phyloP scores from a whole-genome alignment of 805 yeast species.

The Zygosaccharomyces pseudorouxii region DNA sequence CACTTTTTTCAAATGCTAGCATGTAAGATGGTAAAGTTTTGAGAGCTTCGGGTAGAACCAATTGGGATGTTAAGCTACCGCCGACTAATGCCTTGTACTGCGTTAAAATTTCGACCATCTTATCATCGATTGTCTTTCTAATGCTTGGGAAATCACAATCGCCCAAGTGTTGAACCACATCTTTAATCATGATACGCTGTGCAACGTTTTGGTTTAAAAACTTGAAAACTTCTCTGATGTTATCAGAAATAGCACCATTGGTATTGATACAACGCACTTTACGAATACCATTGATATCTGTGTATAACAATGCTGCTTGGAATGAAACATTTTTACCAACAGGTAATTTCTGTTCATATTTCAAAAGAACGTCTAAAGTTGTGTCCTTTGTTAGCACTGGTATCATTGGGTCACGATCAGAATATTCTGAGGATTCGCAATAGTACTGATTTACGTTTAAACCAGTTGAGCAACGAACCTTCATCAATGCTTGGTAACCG shows the following conservation, averaged over 20 bases:
- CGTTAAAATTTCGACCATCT: slow-evolving; percentile 52
- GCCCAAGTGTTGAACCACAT: slow-evolving; percentile 40
- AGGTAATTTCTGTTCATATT: slow-evolving; percentile 65
- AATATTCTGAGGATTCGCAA: slow-evolving; percentile 48
- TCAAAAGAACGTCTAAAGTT: slow-evolving; percentile 63
- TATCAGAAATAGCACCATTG: slow-evolving; percentile 74
- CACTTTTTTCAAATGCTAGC: slow-evolving; percentile 64
- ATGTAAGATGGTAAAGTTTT: slow-evolving; percentile 63
- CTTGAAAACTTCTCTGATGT: slow-evolving; percentile 66
- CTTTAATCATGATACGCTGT: slow-evolving; percentile 49
- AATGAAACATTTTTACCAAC: slow-evolving; percentile 76
- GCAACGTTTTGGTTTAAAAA: slow-evolving; percentile 75
- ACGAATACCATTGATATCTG: slow-evolving; percentile 69
- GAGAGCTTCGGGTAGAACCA: slow-evolving; percentile 78
- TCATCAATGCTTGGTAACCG: slow-evolving; percentile 80
- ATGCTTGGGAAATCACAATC: slow-evolving; percentile 44
- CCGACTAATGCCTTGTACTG: slow-evolving; percentile 50
- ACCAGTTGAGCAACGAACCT: slow-evolving; percentile 84
- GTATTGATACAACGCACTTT: slow-evolving; percentile 83
- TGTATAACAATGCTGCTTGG: slow-evolving; percentile 85
- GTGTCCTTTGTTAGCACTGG: slow-evolving; percentile 62
- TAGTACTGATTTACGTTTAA: slow-evolving; percentile 73
- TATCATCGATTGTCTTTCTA: slow-evolving; percentile 49
- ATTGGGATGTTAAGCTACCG: slow-evolving; percentile 49
- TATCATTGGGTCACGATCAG: slow-evolving; percentile 58